phyloP scores from a whole-genome alignment of 176 grass and related monocot species.

The Eleusine indica region DNA sequence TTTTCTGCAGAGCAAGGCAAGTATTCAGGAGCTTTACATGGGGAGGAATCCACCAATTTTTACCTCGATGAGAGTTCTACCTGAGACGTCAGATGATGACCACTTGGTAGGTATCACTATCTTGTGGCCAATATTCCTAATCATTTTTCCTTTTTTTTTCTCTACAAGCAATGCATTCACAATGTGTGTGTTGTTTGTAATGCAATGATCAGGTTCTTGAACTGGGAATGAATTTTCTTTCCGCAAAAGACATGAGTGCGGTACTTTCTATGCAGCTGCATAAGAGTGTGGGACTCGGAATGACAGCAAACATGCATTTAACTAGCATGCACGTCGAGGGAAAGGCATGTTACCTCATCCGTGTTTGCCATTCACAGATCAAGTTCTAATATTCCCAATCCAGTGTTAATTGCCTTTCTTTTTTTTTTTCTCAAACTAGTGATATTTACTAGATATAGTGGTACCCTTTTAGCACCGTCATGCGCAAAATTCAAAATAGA shows the following conservation, averaged over 20 bases:
- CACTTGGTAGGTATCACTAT: conserved; percentile 70
- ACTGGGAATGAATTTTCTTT: conserved; percentile 90
- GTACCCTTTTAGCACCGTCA: neutral
- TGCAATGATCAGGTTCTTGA: conserved; percentile 75
- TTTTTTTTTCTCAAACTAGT: conserved; percentile 3
- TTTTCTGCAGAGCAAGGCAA: conserved; percentile 80
- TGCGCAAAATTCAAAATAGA: conserved; percentile 18
- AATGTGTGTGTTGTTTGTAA: neutral
- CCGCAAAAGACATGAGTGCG: conserved; percentile 90
- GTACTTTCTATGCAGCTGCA: conserved; percentile 82
- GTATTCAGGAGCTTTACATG: conserved; percentile 87
- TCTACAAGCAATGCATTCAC: conserved; percentile 16
- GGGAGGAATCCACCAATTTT: conserved; percentile 86
- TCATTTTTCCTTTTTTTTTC: conserved; percentile 2
- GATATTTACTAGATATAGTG: neutral
- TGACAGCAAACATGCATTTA: conserved; percentile 92
- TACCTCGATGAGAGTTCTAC: conserved; percentile 81
- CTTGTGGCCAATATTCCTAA: neutral
- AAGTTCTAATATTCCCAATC: neutral
- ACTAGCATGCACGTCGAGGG: conserved; percentile 97
- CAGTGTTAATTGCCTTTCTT: neutral
- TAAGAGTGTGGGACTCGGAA: conserved; percentile 78
- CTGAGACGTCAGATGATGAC: conserved; percentile 85
- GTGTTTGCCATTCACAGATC: conserved; percentile 12
- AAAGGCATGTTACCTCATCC: conserved; percentile 64